Base-by-base conservation (phyloP, 2,329 filamentous ascomycete species). In the Furcasterigmium sp. region DNA sequence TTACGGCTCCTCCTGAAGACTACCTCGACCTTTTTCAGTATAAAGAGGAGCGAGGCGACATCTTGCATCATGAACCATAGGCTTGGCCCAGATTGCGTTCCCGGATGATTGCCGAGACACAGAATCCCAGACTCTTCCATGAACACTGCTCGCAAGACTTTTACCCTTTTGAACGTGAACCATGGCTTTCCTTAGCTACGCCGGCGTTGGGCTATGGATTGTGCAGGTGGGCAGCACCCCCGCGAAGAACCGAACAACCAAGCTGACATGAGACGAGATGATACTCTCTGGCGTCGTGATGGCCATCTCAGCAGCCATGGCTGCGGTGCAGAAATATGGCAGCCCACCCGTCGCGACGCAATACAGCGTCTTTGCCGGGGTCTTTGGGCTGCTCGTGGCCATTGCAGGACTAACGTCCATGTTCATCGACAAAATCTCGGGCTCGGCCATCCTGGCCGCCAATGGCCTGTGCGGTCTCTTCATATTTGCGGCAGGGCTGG, bases 281-380 rank as follows among this genome's bases (percentile, higher is more conserved):
- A 44, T 50, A 19, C 43, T 50, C 39, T 36, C 41, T 8, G 41
- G 48, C 7, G 46, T 48, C 2, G 47, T 43, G 8, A 43, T 50
- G n/a, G 47, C 38, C 2, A 15, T 50, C 2, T 48, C 46, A 2
- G 9, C 42, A 5, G 40, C 45, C 17, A 40, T 50, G 8, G 18
- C 43, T 9, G 45, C 34, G 11, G 28, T 17, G 5, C 42, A 46
- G 19, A 30, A 18, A 4, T 3, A 39, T 4, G 46, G 46, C 9
- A 34, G 39, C 11, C 38, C 47, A 18, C 45, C 45, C 5, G 43
- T 42, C 3, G 43, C 47, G 2, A 39, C 30, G 5, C 45, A 42
- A 13, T 48, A 46, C 21, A 42, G 43, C 29, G 41, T 37, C 6
- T 47, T 50, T 15, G 26, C 29, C 19, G 47, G 47, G 8, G 46